These are phyloP conservation scores for Liquidambar formosana DNA, from an alignment of 164 flowering plant species.

Conservation along the genomic window DNA sequence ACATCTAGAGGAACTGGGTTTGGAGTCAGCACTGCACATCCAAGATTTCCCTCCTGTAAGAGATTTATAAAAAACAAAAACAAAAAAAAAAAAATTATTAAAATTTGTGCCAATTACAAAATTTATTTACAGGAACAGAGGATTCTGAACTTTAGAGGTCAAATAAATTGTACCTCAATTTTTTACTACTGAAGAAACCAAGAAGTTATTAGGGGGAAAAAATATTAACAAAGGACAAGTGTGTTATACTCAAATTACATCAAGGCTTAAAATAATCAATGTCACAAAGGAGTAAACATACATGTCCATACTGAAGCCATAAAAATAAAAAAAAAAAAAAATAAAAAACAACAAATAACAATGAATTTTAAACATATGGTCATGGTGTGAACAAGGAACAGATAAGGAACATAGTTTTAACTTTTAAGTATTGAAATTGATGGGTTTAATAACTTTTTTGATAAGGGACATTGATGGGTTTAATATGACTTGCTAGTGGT, in stretches of 20 bases:
- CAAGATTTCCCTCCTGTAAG: slow-evolving; percentile 57
- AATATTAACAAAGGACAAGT: background rate
- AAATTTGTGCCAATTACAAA: background rate
- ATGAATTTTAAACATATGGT: too few relatives aligned
- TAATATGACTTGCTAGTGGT: background rate
- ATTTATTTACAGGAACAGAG: background rate
- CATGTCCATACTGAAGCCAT: background rate
- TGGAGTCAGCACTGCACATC: slow-evolving; percentile 19
- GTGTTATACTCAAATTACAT: background rate
- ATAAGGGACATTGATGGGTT: too few relatives aligned
- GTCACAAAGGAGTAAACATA: background rate
- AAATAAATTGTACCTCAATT: background rate
- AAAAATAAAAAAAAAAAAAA: background rate
- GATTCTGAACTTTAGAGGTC: background rate
- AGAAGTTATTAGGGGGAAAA: too few relatives aligned
- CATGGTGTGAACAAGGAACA: too few relatives aligned
- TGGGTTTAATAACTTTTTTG: too few relatives aligned
- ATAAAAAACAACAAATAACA: too few relatives aligned
- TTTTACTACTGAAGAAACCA: background rate
- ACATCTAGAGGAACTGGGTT: slow-evolving; percentile 19
- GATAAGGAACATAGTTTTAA: too few relatives aligned
- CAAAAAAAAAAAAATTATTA: slow-evolving; percentile 1
- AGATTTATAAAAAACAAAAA: too few relatives aligned
- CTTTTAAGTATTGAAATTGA: too few relatives aligned
- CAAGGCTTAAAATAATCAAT: background rate